These are phyloP conservation scores for Calvatia gigantea DNA, from an alignment of 768 basidiomycete genomes.

Conservation along the genomic window DNA sequence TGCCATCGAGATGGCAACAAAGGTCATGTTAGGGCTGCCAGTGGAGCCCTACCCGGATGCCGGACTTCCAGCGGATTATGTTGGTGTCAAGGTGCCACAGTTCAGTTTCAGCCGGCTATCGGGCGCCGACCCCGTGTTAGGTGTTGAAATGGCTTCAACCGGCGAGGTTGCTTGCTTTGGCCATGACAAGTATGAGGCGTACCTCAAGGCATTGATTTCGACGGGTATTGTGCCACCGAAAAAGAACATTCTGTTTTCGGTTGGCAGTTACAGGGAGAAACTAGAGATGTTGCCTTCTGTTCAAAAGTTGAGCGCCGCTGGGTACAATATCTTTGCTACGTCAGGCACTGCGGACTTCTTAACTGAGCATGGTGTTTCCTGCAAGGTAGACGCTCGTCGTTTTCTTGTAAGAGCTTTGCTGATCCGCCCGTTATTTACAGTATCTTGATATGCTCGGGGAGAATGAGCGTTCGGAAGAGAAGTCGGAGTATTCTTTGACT, in stretches of 20 bases:
- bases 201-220: constrained; percentile 94
- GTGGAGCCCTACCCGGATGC: constrained; percentile 89
- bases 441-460: constrained; percentile 88
- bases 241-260: constrained; percentile 96
- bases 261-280: constrained; percentile 97
- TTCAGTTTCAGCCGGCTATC: constrained; percentile 97
- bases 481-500: constrained; percentile 95
- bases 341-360: constrained; percentile 97
- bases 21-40: constrained; percentile 92
- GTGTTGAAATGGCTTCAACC: constrained; percentile 99
- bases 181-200: constrained; percentile 96
- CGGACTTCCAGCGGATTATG: constrained; percentile 87
- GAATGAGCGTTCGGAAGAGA: constrained; percentile 72
- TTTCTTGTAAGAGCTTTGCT: not conserved
- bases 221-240: constrained; percentile 93
- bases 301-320: constrained; percentile 89
- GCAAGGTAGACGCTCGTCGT: constrained; percentile 60
- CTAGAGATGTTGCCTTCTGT: constrained; percentile 93
- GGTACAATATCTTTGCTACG: constrained; percentile 96
- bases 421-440: constrained; percentile 30
- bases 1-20: constrained; percentile 98
- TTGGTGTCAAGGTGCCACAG: constrained; percentile 99
- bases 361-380: constrained; percentile 93
- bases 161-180: constrained; percentile 99
- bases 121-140: constrained; percentile 95